These are phyloP conservation scores for Arctostaphylos glauca DNA, from an alignment of 148 eudicot genomes.

Conservation along the genomic window DNA sequence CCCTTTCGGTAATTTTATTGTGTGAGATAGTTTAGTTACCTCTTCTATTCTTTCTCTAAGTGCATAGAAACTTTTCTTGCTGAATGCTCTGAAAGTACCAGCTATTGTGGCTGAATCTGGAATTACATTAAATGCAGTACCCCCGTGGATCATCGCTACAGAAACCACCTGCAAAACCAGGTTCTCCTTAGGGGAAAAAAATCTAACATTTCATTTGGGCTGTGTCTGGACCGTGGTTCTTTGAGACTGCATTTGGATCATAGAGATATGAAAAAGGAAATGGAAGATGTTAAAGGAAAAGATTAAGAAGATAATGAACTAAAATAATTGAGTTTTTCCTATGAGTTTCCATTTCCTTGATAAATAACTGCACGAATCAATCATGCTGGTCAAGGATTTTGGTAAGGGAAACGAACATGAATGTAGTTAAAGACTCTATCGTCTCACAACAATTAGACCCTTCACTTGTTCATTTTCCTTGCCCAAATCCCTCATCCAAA, in stretches of 20 bases:
- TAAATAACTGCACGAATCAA: not conserved
- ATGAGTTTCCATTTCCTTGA: not conserved
- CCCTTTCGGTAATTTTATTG: not conserved
- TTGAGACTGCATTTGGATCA: not conserved
- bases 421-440: not conserved
- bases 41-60: slow-evolving; percentile 45
- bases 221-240: not conserved
- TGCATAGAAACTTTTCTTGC: slow-evolving; percentile 30
- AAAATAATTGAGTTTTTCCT: not conserved
- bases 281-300: not conserved
- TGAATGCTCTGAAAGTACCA: slow-evolving; percentile 48
- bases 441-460: not conserved
- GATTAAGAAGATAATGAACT: not conserved
- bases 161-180: slow-evolving; percentile 33
- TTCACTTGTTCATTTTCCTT: not conserved
- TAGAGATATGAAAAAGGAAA: not conserved
- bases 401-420: not conserved
- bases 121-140: slow-evolving; percentile 21
- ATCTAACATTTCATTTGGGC: not conserved
- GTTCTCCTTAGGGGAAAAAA: not conserved
- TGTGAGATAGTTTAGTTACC: slow-evolving; percentile 21
- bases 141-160: slow-evolving; percentile 37
- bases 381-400: not conserved
- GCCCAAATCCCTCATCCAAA: not conserved
- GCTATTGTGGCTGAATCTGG: slow-evolving; percentile 29